Evolutionary conservation across 106 monocot genomes (phyloP).

Genomic region (Gastrodia elata): DNA sequence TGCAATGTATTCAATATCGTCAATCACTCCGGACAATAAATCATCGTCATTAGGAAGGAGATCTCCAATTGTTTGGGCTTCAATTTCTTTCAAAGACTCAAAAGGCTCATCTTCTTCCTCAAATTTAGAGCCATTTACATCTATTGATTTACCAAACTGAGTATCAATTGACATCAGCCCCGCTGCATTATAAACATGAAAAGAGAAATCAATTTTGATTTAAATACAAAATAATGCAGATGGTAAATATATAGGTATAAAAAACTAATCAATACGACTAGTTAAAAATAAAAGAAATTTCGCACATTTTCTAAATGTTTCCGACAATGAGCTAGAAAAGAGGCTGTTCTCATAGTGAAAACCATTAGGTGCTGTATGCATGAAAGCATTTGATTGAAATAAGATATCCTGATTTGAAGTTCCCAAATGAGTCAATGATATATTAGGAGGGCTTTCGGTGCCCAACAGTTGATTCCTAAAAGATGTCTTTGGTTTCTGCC

Average conservation of each 20-base stretch:
- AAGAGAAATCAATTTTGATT: background rate
- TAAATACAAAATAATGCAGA: conserved; percentile 21
- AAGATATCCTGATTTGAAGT: conserved; percentile 10
- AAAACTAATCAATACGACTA: background rate
- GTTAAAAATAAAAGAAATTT: background rate
- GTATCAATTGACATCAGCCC: conserved; percentile 22
- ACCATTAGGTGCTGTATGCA: conserved; percentile 10
- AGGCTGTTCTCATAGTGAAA: conserved; percentile 29
- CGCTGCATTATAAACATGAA: conserved; percentile 31
- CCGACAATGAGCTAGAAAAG: conserved; percentile 51
- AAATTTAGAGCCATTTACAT: conserved; percentile 19
- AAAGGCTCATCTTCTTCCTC: conserved; percentile 48
- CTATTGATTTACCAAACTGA: conserved; percentile 27
- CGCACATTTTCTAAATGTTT: conserved; percentile 41
- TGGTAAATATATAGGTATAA: background rate
- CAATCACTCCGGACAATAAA: conserved; percentile 44
- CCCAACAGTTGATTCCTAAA: conserved; percentile 15
- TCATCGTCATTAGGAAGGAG: conserved; percentile 90
- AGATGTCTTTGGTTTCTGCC: conserved; percentile 16
- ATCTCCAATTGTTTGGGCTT: conserved; percentile 81
- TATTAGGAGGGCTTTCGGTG: conserved; percentile 9
- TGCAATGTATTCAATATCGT: conserved; percentile 29
- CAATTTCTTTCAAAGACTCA: conserved; percentile 55
- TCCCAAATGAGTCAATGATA: conserved; percentile 12
- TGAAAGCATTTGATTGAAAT: conserved; percentile 11